Evolutionary conservation across 2,329 filamentous ascomycete genomes (phyloP), one percentile per base, ranked within the genome.

Genomic region (Ophiocordyceps robertsii): DNA sequence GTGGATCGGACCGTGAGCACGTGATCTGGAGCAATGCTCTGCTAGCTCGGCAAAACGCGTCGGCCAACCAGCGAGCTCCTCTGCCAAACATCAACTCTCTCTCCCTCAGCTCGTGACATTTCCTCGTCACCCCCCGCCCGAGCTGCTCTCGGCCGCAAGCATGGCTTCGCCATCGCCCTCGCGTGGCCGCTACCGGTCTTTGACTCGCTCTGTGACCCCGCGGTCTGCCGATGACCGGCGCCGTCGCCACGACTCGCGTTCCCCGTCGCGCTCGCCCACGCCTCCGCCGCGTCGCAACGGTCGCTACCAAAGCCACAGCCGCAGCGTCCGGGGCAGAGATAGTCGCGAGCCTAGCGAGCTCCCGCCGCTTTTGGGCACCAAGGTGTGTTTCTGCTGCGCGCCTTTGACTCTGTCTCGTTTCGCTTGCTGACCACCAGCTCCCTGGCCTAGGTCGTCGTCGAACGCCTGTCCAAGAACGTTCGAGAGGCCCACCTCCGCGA

Each of bases 401-500:
- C 6, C 7, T 32, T 32, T 32, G 19, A n/a, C 31, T 13, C 31
- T 11, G 31, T 32, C 13, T 14, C 16, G 16, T 37, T 7, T 38
- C n/a, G 30, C 2, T 29, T 27, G 12, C 33, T 36, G 8, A 21
- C 12, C 2, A 21, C 19, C 31, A 13, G 24, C 17, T 43, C 17
- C 6, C 2, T 6, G 12, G 8, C 29, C 3, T 53, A 95, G 85
- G 89, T 98, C 58, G 87, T 98, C 16, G 84, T 98, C 38, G 92
- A 98, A 63, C 89, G 93, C 48, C 72, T 98, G 56, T 94, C 90
- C 4, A 95, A 93, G 62, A 96, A 95, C 56, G 82, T 98, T 52
- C 93, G 85, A 45, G 85, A 90, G 59, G 75, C 76, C 16, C 92
- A 98, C 55, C 68, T 98, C 7, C 75, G 78, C 51, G 92, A 98